Conservation (phyloP, 148 eudicot species). For the Diospyros lotus region DNA sequence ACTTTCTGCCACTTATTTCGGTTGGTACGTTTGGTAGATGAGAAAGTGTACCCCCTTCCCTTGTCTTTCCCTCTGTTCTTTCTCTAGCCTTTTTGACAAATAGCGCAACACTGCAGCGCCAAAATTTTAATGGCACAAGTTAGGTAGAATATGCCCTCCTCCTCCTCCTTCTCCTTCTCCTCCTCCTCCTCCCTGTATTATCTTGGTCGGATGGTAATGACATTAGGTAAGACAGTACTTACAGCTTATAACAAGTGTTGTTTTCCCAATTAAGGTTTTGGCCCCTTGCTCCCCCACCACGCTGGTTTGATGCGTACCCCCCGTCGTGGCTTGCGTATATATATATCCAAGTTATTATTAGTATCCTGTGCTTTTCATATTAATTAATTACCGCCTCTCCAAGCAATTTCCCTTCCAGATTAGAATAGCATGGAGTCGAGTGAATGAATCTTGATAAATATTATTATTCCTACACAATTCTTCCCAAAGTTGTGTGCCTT, state of each 20-base stretch:
- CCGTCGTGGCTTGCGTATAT: not conserved
- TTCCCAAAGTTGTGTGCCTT: too few species aligned
- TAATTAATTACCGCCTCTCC: not conserved
- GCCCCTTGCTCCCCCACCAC: not conserved
- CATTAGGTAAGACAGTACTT: constrained; percentile 5
- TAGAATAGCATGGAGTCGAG: too few species aligned
- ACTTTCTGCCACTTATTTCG: not conserved
- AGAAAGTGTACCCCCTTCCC: not conserved
- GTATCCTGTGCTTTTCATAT: not conserved
- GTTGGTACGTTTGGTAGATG: constrained; percentile 2
- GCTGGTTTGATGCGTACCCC: not conserved
- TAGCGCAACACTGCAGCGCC: not conserved
- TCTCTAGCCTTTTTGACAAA: not conserved
- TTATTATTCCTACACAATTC: too few species aligned
- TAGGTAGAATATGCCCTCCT: constrained; percentile 1
- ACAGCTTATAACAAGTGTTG: not conserved
- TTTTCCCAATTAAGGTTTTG: not conserved
- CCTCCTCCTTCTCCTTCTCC: not conserved
- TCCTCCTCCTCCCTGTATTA: too few species aligned
- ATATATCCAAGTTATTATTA: not conserved
- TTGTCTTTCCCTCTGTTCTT: not conserved
- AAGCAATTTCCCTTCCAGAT: not conserved
- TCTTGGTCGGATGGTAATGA: not conserved
- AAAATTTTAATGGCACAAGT: not conserved
- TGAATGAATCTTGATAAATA: too few species aligned